Base-by-base conservation (phyloP, 441 rosid species). In the Brassica balearica region DNA sequence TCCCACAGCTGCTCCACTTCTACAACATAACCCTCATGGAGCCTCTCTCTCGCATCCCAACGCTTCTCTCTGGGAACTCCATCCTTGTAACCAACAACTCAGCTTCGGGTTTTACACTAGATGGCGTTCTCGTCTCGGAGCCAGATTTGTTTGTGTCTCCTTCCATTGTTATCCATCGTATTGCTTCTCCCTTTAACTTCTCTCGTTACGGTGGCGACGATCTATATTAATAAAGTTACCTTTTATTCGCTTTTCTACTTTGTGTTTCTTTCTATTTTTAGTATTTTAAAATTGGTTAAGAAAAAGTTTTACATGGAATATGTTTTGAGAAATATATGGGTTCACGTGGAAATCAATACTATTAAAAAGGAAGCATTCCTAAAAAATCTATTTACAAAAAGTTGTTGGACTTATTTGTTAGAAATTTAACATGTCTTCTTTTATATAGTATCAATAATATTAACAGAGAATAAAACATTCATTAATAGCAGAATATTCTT, bases 91-190 rank as follows among this genome's bases (percentile, higher is more conserved):
- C 81, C 46, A 67, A 73, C 59, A 34, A 67, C 56, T 78, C 77
- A 34, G 73, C 58, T 60, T 78, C 69, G 0, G 23, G 46, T 60
- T 67, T 78, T 8, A 17, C 77, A 3, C 73, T 78, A 4, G 77
- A 78, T 23, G 77, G 69, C 0, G 58, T 78, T 32, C 23, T 73
- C 7, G 74, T 78, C 32, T 60, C 77, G n/a, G 81, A 78, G 77
- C 74, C 81, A 0, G 77, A 78, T 73, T 6, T 78, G 6, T 78
- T 78, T 2, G 73, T 72, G 17, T 78, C 81, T 78, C 77, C 77
- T 48, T 48, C 58, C 0, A 23, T 78, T 10, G 64, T 73, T 68
- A 78, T 78, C 0, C 81, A 78, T 73, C 77, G 81, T 8, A 73
- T 73, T 5, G 77, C 74, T 67, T 73, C 69, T 68, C 81, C 77